Evolutionary conservation across 805 yeast genomes (phyloP), one percentile per base, ranked within the genome.

Genomic region (Ogataea haglerorum): DNA sequence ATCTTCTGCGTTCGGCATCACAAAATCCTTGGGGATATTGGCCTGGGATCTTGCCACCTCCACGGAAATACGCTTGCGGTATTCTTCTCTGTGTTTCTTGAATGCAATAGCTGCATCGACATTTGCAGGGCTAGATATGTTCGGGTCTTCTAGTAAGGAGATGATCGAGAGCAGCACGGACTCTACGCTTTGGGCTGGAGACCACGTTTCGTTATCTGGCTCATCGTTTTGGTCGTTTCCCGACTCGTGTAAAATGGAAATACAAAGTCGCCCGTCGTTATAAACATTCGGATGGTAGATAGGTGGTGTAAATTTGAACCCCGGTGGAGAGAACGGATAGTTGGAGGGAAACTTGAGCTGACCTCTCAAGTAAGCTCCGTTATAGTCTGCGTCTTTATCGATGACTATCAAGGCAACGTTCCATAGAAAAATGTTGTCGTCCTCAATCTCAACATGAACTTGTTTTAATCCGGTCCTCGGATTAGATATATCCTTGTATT

Each of bases 101-200:
- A 87, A 90, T 52, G 86, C 88, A 25, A 91, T 86, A n/a, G 96
- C 88, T 7, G 99, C 99, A 61, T 91, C 98, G 33, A 93, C 90
- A 62, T 91, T 91, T 5, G 99, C 99, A 10, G 99, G 98, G 5
- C 95, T 85, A 43, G 81, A 78, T 38, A 87, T 82, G 67, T 91
- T 91, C 35, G 99, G 99, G 62, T 91, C 98, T 56, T 90, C 96
- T 53, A 91, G 73, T 40, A 91, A 71, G 5, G 96, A 87, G 23
- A 93, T 84, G 49, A 91, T 90, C 21, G 95, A 85, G 35, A 93
- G 81, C 56, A 91, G 75, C n/a, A 91, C 97, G 24, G 85, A 72
- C 65, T 91, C 97, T 5, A 88, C 98, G 12, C 90, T 82, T 69
- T 91, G 97, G 2, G 86, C 95, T 2, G 91, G 95, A 9, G 88